Conservation (phyloP, 1,284 basidiomycete genomes). For the Testicularia cyperi region DNA sequence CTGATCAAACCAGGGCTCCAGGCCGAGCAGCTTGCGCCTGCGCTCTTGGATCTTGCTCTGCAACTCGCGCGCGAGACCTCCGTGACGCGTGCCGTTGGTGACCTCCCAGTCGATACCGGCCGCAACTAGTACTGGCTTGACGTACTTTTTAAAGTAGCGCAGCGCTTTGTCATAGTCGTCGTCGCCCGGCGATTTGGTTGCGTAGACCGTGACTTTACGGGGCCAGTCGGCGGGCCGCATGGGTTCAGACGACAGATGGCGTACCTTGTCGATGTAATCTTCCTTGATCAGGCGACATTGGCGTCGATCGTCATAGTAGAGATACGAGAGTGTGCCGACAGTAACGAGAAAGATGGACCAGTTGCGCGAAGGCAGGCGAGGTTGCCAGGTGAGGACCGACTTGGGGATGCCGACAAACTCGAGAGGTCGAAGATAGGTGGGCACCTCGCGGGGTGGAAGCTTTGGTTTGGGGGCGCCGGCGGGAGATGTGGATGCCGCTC, state of each 20-base stretch:
- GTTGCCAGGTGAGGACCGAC: constrained; percentile 62
- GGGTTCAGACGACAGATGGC: constrained; percentile 71
- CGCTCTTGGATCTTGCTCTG: constrained; percentile 72
- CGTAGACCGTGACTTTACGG: constrained; percentile 82
- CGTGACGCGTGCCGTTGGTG: constrained; percentile 77
- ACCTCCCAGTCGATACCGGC: constrained; percentile 90
- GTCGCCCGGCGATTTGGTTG: constrained; percentile 88
- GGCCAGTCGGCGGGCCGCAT: constrained; percentile 71
- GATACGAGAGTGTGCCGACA: constrained; percentile 71
- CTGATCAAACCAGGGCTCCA: constrained; percentile 49
- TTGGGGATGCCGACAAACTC: constrained; percentile 63
- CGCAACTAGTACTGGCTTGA: constrained; percentile 94
- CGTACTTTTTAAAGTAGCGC: constrained; percentile 89
- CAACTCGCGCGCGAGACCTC: constrained; percentile 76
- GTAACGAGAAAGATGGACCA: constrained; percentile 87
- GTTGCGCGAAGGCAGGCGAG: constrained; percentile 77
- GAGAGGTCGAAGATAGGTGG: constrained; percentile 56
- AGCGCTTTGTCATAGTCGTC: constrained; percentile 83
- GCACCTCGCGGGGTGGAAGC: constrained; percentile 37
- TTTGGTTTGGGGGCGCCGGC: constrained; percentile 14
- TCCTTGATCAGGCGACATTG: constrained; percentile 76
- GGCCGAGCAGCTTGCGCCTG: constrained; percentile 63
- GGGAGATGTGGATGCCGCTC: constrained; percentile 1
- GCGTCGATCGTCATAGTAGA: constrained; percentile 80
- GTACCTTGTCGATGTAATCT: constrained; percentile 78